A percentile compares a stretch with the other conserved stretches of the same genome.
Conservation (phyloP, 2,329 filamentous ascomycete genomes). For the Colletotrichum sp. region DNA sequence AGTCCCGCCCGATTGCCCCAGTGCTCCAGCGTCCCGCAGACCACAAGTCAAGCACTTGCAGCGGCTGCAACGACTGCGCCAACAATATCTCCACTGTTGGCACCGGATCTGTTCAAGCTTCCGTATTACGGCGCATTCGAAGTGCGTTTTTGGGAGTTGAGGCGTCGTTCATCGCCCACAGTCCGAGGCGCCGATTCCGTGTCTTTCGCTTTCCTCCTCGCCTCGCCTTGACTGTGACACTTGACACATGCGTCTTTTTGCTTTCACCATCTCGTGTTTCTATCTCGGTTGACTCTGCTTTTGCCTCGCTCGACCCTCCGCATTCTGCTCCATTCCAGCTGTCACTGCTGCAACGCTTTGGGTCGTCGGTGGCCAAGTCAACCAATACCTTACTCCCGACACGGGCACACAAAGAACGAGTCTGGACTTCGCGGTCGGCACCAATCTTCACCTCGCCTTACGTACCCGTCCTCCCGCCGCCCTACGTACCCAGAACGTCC, state of each 20-base stretch:
- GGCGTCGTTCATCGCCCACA: neutral
- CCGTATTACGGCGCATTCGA: slow-evolving; percentile 7
- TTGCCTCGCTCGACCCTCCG: neutral
- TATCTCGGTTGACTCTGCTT: neutral
- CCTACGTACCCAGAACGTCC: neutral
- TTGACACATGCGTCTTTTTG: neutral
- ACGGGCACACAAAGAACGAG: neutral
- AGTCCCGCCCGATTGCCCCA: neutral
- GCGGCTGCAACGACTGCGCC: slow-evolving; percentile 3
- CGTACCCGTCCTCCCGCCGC: neutral
- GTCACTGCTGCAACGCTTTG: neutral
- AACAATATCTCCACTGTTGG: slow-evolving; percentile 5
- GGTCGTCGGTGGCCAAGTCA: neutral
- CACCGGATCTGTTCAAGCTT: slow-evolving; percentile 9
- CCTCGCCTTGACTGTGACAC: neutral
- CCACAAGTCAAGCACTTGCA: neutral
- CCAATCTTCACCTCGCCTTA: neutral
- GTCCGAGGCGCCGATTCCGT: neutral
- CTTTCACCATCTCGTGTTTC: neutral
- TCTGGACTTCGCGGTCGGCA: neutral
- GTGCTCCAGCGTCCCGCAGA: neutral
- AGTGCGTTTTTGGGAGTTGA: neutral
- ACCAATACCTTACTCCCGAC: neutral
- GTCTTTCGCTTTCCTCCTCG: neutral
- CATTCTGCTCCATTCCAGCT: slow-evolving; percentile 4